phyloP scores from a whole-genome alignment of 2,329 filamentous ascomycete species.

The Alternaria tenuissima region DNA sequence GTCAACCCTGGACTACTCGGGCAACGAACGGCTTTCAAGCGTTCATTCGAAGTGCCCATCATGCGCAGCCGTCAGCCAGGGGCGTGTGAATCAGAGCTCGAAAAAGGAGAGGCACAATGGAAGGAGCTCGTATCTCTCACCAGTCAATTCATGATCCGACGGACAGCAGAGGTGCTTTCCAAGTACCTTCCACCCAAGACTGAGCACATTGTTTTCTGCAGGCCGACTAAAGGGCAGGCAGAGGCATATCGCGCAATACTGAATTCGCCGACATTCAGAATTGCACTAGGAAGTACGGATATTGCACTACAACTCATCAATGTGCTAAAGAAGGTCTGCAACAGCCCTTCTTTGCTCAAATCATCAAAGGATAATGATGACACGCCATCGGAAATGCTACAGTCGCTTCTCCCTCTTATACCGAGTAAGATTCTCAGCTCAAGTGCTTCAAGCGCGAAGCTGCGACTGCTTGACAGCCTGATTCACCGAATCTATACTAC shows the following conservation, averaged over 20 bases:
- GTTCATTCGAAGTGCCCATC: slow-evolving; percentile 71
- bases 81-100: slow-evolving; percentile 67
- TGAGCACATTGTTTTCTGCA: slow-evolving; percentile 72
- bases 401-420: slow-evolving; percentile 59
- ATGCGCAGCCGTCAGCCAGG: slow-evolving; percentile 70
- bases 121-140: slow-evolving; percentile 69
- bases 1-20: slow-evolving; percentile 72
- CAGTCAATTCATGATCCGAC: slow-evolving; percentile 70
- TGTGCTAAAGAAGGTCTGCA: slow-evolving; percentile 77
- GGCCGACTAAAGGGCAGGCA: slow-evolving; percentile 67
- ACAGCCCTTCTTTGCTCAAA: slow-evolving; percentile 70
- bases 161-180: slow-evolving; percentile 71
- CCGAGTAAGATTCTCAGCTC: slow-evolving; percentile 64
- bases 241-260: slow-evolving; percentile 70
- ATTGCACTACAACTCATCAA: slow-evolving; percentile 74
- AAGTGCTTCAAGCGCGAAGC: slow-evolving; percentile 69
- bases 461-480: slow-evolving; percentile 72
- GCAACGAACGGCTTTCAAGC: slow-evolving; percentile 68
- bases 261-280: slow-evolving; percentile 69
- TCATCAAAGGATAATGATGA: slow-evolving; percentile 60
- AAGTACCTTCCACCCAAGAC: slow-evolving; percentile 73
- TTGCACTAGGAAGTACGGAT: slow-evolving; percentile 68
- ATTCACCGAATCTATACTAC: slow-evolving; percentile 67
- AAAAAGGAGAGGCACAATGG: slow-evolving; percentile 69
- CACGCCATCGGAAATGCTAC: slow-evolving; percentile 56